phyloP scores from a whole-genome alignment of 768 basidiomycete genomes.

The Guyanaporus albipodus region DNA sequence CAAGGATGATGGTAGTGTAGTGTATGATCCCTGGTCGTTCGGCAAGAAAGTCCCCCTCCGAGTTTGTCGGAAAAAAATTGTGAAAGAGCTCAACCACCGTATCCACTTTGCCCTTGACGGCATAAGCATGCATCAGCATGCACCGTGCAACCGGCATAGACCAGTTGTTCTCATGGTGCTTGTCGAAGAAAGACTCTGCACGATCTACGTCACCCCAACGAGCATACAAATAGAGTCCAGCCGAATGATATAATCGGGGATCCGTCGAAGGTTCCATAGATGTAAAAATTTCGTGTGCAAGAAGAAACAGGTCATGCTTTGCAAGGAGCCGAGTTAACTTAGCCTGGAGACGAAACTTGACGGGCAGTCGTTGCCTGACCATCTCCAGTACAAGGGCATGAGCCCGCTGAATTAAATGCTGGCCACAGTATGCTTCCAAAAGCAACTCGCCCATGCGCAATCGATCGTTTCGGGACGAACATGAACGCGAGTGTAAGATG shows the following conservation, averaged over 20 bases:
- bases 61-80: slow-evolving; percentile 45
- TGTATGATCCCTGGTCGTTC: slow-evolving; percentile 45
- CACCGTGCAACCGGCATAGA: slow-evolving; percentile 31
- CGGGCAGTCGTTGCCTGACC: slow-evolving; percentile 32
- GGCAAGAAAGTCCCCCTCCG: slow-evolving; percentile 24
- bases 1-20: slow-evolving; percentile 55
- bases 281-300: slow-evolving; percentile 44
- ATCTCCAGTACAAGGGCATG: slow-evolving; percentile 40
- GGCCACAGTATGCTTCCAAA: slow-evolving; percentile 36
- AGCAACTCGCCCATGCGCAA: slow-evolving; percentile 38
- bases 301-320: slow-evolving; percentile 33
- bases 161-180: slow-evolving; percentile 31
- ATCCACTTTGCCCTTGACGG: slow-evolving; percentile 39
- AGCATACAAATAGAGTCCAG: slow-evolving; percentile 51
- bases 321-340: slow-evolving; percentile 43
- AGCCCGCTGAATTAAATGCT: slow-evolving; percentile 34
- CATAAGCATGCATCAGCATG: slow-evolving; percentile 55
- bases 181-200: slow-evolving; percentile 42
- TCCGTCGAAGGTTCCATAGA: slow-evolving; percentile 24
- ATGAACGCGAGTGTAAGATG: slow-evolving; percentile 20
- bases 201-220: slow-evolving; percentile 46
- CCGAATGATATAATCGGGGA: slow-evolving; percentile 29
- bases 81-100: slow-evolving; percentile 50
- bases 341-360: slow-evolving; percentile 30
- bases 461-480: slow-evolving; percentile 28